Evolutionary conservation across 31 red algal genomes (phyloP).

Genomic region (Odonthalia washingtoniensis): DNA sequence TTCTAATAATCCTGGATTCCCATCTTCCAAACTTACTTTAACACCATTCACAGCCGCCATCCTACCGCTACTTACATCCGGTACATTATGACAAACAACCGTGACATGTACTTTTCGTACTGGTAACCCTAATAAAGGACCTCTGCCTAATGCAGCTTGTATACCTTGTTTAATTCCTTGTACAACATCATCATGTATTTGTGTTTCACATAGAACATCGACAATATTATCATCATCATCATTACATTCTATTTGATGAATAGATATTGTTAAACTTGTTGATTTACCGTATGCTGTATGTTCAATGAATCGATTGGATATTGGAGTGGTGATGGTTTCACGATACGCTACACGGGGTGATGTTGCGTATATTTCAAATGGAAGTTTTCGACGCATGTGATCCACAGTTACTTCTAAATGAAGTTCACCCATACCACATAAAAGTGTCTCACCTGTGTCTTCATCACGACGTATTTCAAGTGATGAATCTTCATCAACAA

Average conservation of each 20-base stretch:
- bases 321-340: constrained; percentile 60
- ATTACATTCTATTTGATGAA: constrained; percentile 18
- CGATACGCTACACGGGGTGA: constrained; percentile 81
- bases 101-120: constrained; percentile 39
- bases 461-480: constrained; percentile 53
- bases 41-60: neutral
- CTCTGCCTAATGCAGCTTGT: constrained; percentile 51
- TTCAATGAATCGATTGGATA: constrained; percentile 27
- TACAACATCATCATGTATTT: neutral
- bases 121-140: constrained; percentile 53
- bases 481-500: constrained; percentile 85
- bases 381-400: constrained; percentile 55
- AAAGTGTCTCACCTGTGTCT: constrained; percentile 78
- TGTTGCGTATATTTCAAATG: constrained; percentile 50
- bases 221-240: constrained; percentile 14
- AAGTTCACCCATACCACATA: constrained; percentile 96
- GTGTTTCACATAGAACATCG: neutral
- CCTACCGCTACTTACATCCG: neutral
- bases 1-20: constrained; percentile 60
- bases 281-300: constrained; percentile 53
- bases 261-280: constrained; percentile 45
- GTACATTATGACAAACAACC: neutral
- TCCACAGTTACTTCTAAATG: constrained; percentile 89
- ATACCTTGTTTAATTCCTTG: constrained; percentile 58
- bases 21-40: neutral